Conservation (phyloP, 2,329 filamentous ascomycete genomes). For the Colletotrichum tropicicola region DNA sequence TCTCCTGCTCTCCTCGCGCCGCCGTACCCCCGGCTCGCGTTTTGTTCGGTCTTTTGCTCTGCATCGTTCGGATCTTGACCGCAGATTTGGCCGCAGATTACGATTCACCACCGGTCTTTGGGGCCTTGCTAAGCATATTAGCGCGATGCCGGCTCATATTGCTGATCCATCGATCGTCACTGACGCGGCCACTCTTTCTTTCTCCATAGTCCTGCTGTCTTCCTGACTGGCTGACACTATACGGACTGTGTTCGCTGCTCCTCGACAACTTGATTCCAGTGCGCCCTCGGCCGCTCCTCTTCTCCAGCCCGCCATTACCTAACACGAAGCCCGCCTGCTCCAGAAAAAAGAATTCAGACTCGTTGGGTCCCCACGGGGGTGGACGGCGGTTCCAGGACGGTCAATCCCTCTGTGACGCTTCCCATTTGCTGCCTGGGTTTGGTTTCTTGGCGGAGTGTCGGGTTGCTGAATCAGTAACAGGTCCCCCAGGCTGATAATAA, state of each 20-base stretch:
- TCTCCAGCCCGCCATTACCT: background rate
- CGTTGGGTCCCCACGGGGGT: conserved; percentile 11
- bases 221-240: too few relatives aligned
- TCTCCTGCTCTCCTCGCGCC: background rate
- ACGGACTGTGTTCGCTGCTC: background rate
- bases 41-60: background rate
- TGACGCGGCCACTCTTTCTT: background rate
- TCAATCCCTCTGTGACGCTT: conserved; percentile 2
- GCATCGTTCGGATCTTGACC: conserved; percentile 14
- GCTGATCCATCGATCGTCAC: conserved; percentile 13
- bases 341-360: background rate
- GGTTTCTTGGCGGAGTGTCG: conserved; percentile 15
- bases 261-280: background rate
- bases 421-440: background rate
- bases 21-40: too few relatives aligned
- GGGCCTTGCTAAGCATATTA: conserved; percentile 4
- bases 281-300: background rate
- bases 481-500: conserved; percentile 6
- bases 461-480: conserved; percentile 17
- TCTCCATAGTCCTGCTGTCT: background rate
- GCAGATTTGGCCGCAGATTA: conserved; percentile 17
- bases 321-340: background rate
- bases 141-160: conserved; percentile 9
- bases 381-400: background rate
- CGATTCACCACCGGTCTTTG: background rate